Conservation (phyloP, 2,329 filamentous ascomycete species). For the Eutypella sp. region DNA sequence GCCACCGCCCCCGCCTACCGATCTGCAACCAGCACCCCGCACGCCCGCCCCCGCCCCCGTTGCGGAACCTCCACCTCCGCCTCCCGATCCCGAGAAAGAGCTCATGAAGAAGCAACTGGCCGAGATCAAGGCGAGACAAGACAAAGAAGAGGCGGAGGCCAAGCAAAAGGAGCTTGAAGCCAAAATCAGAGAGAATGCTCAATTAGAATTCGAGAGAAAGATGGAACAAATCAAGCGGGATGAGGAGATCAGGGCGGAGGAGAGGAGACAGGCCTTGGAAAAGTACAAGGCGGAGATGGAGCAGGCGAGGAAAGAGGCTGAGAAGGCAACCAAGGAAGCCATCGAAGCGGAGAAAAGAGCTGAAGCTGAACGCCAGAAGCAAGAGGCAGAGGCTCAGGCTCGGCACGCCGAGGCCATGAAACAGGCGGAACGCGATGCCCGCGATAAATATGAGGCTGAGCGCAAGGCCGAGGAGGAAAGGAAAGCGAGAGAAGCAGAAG, state of each 20-base stretch:
- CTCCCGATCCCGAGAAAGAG: constrained; percentile 51
- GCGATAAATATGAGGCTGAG: constrained; percentile 28
- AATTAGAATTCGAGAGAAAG: constrained; percentile 36
- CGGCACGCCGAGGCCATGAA: constrained; percentile 29
- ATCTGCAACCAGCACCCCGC: constrained; percentile 16
- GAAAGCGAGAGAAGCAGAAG: constrained; percentile 17
- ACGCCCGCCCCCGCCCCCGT: constrained; percentile 17
- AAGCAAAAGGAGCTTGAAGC: constrained; percentile 39
- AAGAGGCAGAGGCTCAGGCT: constrained; percentile 28
- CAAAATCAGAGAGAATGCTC: constrained; percentile 41
- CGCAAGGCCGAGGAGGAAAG: constrained; percentile 25
- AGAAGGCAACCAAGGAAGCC: constrained; percentile 35
- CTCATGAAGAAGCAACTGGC: constrained; percentile 57
- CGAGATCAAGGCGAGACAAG: constrained; percentile 41
- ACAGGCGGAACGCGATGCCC: constrained; percentile 28
- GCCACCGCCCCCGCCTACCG: constrained; percentile 32
- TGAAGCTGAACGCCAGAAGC: constrained; percentile 29
- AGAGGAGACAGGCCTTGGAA: constrained; percentile 36
- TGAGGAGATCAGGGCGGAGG: constrained; percentile 28
- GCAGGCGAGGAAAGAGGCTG: constrained; percentile 40
- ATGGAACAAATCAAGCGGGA: constrained; percentile 37
- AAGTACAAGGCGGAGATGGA: constrained; percentile 42
- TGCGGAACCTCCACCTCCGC: constrained; percentile 10
- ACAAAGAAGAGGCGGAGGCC: constrained; percentile 40
- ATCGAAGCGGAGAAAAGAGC: constrained; percentile 34